Conservation (phyloP, 176 grass and related monocot genomes). For the Coix lacrymajobi region DNA sequence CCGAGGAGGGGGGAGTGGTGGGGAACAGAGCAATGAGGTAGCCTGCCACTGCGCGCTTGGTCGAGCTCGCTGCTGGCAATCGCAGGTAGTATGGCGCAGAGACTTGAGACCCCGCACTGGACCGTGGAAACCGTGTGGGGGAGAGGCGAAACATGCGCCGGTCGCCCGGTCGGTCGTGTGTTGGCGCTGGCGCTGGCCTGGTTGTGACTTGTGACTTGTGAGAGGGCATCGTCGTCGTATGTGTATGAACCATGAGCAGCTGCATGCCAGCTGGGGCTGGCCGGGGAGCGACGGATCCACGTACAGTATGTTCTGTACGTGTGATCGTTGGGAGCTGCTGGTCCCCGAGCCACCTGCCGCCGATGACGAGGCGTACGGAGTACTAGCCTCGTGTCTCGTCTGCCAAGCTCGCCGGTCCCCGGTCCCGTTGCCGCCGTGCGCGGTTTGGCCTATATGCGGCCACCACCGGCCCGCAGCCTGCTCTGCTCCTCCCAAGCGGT, state of each 20-base stretch:
- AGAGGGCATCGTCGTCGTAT: background rate
- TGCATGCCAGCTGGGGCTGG: background rate
- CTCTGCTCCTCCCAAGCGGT: no score
- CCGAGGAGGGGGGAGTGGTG: background rate
- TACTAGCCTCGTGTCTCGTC: background rate
- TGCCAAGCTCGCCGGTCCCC: background rate
- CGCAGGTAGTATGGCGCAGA: no score
- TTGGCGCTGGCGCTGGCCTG: background rate
- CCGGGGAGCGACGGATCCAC: background rate
- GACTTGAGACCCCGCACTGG: no score
- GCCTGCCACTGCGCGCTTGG: background rate
- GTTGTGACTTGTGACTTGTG: background rate
- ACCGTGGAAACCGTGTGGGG: no score
- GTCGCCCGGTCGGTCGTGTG: background rate
- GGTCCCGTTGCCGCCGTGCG: background rate
- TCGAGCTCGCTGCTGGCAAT: background rate
- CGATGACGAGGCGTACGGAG: background rate
- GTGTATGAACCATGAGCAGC: slow-evolving; percentile 2
- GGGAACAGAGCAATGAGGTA: background rate
- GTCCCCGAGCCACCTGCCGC: slow-evolving; percentile 11
- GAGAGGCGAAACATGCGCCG: background rate
- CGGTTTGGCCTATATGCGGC: background rate
- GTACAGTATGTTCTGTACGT: background rate
- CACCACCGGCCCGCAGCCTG: no score
- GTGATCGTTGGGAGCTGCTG: background rate